Percentiles rank a stretch among this genome's conserved stretches.
These are phyloP conservation scores for Casuarina glauca DNA, from an alignment of 306 rosid species.

Conservation along the genomic window DNA sequence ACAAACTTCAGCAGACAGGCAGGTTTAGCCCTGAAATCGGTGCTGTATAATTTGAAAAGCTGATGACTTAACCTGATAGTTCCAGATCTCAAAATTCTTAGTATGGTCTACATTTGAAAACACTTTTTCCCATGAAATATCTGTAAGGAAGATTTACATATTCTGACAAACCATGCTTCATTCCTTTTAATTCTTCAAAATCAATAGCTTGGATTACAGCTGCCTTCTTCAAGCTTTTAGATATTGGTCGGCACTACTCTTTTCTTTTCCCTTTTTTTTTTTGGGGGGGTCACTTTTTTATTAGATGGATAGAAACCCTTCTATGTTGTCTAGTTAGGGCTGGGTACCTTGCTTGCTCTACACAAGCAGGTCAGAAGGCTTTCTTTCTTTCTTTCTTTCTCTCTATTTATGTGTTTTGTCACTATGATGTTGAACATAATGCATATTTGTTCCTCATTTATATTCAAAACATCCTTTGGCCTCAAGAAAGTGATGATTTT, in stretches of 20 bases:
- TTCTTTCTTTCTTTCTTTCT: neutral
- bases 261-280: neutral
- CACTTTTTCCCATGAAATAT: neutral
- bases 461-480: neutral
- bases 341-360: neutral
- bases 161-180: neutral
- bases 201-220: neutral
- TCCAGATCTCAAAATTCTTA: neutral
- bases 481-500: neutral
- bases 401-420: neutral
- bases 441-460: neutral
- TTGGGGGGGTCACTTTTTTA: neutral
- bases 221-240: neutral
- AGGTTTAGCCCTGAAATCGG: neutral
- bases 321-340: neutral
- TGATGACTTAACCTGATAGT: constrained; percentile 4
- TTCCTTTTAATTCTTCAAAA: neutral
- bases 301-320: neutral
- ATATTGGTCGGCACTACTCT: neutral
- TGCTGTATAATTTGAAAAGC: constrained; percentile 6
- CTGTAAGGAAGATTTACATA: neutral
- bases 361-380: neutral
- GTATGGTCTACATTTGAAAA: neutral
- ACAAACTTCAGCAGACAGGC: neutral
- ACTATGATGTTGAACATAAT: neutral